Evolutionary conservation across 345 rosid genomes (phyloP).

Genomic region (Ceriops tagal): DNA sequence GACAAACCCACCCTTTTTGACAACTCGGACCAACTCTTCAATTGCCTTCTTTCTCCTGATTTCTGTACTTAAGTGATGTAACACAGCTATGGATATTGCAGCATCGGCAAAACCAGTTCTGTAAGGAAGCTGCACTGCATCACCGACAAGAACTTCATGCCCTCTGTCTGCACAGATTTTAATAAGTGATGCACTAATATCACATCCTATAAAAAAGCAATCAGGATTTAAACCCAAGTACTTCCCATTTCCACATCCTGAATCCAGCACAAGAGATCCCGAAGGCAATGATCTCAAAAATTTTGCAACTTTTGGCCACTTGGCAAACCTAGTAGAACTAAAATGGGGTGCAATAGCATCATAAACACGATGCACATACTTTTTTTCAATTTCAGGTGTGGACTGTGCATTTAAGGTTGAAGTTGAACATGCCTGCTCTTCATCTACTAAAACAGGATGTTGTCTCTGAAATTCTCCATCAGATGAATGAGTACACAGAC

Average conservation of each 20-base stretch:
- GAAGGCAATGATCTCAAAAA: constrained; percentile 64
- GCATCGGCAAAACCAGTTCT: constrained; percentile 82
- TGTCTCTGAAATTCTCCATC: constrained; percentile 25
- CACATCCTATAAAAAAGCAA: constrained; percentile 76
- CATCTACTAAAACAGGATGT: constrained; percentile 20
- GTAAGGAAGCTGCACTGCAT: constrained; percentile 92
- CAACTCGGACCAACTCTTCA: constrained; percentile 77
- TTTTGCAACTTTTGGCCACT: constrained; percentile 90
- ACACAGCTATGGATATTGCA: constrained; percentile 85
- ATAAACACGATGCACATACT: constrained; percentile 81
- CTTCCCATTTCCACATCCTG: constrained; percentile 96
- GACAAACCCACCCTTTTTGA: constrained; percentile 75
- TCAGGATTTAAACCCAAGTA: constrained; percentile 70
- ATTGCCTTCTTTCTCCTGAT: constrained; percentile 77
- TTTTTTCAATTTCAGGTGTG: constrained; percentile 89
- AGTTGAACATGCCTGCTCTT: constrained; percentile 33
- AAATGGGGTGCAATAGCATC: constrained; percentile 97
- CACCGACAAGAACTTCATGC: constrained; percentile 82
- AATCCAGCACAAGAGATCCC: constrained; percentile 81
- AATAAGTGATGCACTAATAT: constrained; percentile 68
- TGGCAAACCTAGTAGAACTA: constrained; percentile 87
- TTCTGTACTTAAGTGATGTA: constrained; percentile 91
- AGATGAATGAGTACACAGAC: constrained; percentile 14
- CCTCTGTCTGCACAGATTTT: constrained; percentile 77
- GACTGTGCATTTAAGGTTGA: constrained; percentile 45